phyloP scores from a whole-genome alignment of 768 basidiomycete species.

The Suillus paluster region DNA sequence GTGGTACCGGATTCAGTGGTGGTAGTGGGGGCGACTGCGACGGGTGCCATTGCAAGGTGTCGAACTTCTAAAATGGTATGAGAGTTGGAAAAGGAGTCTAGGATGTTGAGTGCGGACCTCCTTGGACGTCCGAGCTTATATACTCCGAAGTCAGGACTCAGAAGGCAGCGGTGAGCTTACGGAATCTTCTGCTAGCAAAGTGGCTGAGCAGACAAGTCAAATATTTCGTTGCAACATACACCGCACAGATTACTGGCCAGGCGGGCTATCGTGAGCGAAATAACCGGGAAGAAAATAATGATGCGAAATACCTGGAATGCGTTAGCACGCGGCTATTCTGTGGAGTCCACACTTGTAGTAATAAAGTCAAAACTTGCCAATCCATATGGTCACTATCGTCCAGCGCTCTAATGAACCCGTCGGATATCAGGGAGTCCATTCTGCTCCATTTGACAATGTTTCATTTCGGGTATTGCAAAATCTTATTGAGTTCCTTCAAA shows the following conservation, averaged over 20 bases:
- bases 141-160: slow-evolving; percentile 13
- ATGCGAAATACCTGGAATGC: not conserved
- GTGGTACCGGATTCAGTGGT: slow-evolving; percentile 9
- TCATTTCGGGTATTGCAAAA: not conserved
- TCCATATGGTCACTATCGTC: not conserved
- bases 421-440: not conserved
- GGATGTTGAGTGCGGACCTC: slow-evolving; percentile 10
- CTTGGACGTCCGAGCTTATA: slow-evolving; percentile 22
- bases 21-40: slow-evolving; percentile 17
- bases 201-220: too few relatives aligned
- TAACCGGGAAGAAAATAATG: not conserved
- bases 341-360: not conserved
- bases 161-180: not conserved
- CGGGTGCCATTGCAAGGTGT: slow-evolving; percentile 18
- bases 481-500: not conserved
- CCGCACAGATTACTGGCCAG: not conserved
- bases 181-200: not conserved
- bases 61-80: not conserved
- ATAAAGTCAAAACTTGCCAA: not conserved
- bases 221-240: not conserved
- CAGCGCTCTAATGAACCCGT: not conserved
- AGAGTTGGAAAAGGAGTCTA: slow-evolving; percentile 3
- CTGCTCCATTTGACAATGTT: not conserved
- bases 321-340: not conserved
- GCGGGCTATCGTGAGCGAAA: not conserved